A percentile compares a stretch with the other conserved stretches of the same genome.
Conservation (phyloP, 2,329 filamentous ascomycete genomes). For the Aspergillus sp. region DNA sequence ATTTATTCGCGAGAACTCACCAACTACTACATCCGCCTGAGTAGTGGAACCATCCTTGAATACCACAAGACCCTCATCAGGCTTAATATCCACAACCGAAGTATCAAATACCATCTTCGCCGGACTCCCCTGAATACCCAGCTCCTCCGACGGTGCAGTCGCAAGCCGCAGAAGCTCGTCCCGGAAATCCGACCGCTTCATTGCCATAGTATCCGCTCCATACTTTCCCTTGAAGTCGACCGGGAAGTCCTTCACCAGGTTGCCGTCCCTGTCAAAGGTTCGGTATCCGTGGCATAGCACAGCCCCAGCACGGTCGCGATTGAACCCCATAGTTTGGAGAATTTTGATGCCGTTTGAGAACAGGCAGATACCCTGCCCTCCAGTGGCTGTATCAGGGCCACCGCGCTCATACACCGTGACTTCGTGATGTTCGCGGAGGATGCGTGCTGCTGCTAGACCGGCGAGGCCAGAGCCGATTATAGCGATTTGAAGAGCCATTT, state of each 20-base stretch:
- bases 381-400: not conserved
- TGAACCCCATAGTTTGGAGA: conserved; percentile 1
- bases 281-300: conserved; percentile 1
- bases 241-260: not conserved
- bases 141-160: not conserved
- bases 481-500: too few species aligned
- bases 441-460: not conserved
- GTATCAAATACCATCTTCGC: conserved; percentile 1
- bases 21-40: not conserved
- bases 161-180: conserved; percentile 1
- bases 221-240: conserved; percentile 1
- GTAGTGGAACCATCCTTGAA: not conserved
- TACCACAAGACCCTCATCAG: not conserved
- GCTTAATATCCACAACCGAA: not conserved
- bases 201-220: not conserved
- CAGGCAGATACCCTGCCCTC: conserved; percentile 2
- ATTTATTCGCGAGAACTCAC: not conserved
- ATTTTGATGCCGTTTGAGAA: conserved; percentile 2
- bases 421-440: conserved; percentile 1
- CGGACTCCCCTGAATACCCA: not conserved
- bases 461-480: conserved; percentile 2
- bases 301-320: not conserved
- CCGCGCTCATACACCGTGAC: conserved; percentile 2
- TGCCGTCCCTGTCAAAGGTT: not conserved
- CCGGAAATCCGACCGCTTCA: conserved; percentile 2